A percentile compares a stretch with the other conserved stretches of the same genome.
These are phyloP conservation scores for Echites panduratus DNA, from an alignment of 257 asterid genomes.

Conservation along the genomic window DNA sequence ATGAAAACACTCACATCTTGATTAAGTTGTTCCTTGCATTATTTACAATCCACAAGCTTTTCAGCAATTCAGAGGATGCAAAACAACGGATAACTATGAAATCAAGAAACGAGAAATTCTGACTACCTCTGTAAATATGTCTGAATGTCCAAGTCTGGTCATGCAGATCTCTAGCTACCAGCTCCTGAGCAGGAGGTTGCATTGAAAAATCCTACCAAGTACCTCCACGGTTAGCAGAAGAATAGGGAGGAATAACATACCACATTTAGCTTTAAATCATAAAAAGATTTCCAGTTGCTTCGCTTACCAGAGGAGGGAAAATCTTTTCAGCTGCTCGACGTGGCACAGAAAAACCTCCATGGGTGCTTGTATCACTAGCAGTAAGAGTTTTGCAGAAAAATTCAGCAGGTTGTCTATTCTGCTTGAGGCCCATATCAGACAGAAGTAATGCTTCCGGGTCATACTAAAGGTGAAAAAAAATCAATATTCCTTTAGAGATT, in stretches of 20 bases:
- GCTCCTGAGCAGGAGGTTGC: constrained; percentile 99
- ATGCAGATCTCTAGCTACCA: constrained; percentile 84
- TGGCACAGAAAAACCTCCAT: constrained; percentile 99
- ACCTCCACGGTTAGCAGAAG: constrained; percentile 9
- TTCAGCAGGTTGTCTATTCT: constrained; percentile 74
- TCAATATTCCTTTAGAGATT: not conserved
- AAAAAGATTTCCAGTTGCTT: not conserved
- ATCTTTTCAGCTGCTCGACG: constrained; percentile 99
- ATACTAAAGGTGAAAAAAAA: constrained; percentile 40
- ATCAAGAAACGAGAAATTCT: not conserved
- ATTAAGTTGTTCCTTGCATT: constrained; percentile 10
- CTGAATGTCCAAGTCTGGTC: constrained; percentile 95
- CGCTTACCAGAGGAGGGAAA: constrained; percentile 78
- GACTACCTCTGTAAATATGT: constrained; percentile 89
- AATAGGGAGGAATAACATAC: not conserved
- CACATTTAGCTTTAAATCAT: not conserved
- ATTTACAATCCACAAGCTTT: not conserved
- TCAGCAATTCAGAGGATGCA: not conserved
- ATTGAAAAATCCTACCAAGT: constrained; percentile 77
- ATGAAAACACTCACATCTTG: not conserved
- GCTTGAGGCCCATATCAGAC: constrained; percentile 82
- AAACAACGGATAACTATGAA: not conserved
- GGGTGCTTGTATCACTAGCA: constrained; percentile 98
- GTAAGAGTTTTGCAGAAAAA: constrained; percentile 96
- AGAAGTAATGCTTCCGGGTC: constrained; percentile 83